A percentile compares a stretch with the other conserved stretches of the same genome.
phyloP scores from a whole-genome alignment of 148 eudicot species.

The Silene latifolia region DNA sequence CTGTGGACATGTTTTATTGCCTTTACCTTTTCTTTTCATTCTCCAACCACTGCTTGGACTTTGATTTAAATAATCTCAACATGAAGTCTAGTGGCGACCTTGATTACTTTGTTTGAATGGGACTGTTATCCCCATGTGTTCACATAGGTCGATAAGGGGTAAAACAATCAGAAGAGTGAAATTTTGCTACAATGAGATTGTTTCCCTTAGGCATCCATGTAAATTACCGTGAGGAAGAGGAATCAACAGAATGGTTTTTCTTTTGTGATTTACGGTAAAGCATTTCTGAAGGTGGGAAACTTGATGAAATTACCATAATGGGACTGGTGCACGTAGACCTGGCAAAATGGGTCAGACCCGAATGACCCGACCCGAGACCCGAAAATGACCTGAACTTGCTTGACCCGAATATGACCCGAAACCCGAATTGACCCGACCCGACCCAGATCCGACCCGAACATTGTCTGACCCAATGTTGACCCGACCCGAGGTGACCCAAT shows the following conservation, averaged over 20 bases:
- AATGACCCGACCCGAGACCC: too few species aligned
- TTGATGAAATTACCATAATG: not conserved
- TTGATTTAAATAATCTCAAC: not conserved
- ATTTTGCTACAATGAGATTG: not conserved
- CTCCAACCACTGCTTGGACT: not conserved
- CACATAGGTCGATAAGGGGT: not conserved
- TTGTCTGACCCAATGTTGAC: too few species aligned
- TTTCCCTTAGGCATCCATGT: not conserved
- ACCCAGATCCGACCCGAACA: too few species aligned
- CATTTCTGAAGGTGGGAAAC: not conserved
- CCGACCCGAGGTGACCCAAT: too few species aligned
- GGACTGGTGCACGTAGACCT: not conserved
- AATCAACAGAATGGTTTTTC: not conserved
- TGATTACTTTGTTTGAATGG: not conserved
- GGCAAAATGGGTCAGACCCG: too few species aligned
- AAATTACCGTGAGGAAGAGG: too few species aligned
- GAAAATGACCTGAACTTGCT: too few species aligned
- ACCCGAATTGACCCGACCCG: too few species aligned
- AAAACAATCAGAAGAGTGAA: not conserved
- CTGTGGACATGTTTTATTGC: not conserved
- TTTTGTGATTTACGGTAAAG: not conserved
- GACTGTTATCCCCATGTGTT: not conserved
- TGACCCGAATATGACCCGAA: too few species aligned
- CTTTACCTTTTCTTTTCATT: not conserved
- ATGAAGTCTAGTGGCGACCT: not conserved